Conservation (phyloP, 225 moss, liverwort and hornwort genomes). For the Takakia lepidozioides region DNA sequence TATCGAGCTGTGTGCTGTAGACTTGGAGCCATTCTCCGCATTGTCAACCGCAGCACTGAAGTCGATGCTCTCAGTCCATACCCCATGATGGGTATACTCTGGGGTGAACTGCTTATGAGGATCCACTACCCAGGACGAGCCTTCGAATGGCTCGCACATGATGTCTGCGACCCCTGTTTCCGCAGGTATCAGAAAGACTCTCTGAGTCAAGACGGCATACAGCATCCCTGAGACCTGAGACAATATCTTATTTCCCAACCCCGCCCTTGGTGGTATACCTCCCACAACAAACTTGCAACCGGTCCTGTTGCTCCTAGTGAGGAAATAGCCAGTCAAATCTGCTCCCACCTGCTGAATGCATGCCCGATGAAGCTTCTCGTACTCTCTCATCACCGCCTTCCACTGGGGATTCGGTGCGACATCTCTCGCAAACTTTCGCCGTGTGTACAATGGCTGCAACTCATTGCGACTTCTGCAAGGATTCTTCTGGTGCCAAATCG, state of each 20-base stretch:
- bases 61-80: too few species aligned
- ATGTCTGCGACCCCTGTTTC: too few species aligned
- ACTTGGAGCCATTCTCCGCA: too few species aligned
- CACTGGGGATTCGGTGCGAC: conserved; percentile 44
- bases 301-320: conserved; percentile 12
- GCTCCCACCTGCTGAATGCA: conserved; percentile 41
- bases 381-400: conserved; percentile 44
- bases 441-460: conserved; percentile 37
- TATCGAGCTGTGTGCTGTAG: too few species aligned
- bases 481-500: conserved; percentile 40
- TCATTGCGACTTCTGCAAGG: conserved; percentile 62
- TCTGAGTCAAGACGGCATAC: too few species aligned
- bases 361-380: conserved; percentile 63
- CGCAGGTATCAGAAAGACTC: too few species aligned
- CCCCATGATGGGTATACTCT: too few species aligned
- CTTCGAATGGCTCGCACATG: too few species aligned
- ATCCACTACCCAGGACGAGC: too few species aligned
- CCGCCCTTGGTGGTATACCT: conserved; percentile 49
- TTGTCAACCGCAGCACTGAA: too few species aligned
- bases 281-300: conserved; percentile 63
- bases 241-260: conserved; percentile 89
- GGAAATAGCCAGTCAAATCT: conserved; percentile 39
- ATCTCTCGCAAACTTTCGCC: conserved; percentile 44
- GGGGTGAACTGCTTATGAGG: too few species aligned
- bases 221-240: too few species aligned